Percentiles rank a stretch among this genome's conserved stretches.
phyloP scores from a whole-genome alignment of 139 green algal genomes.

The Haematococcus lacustris region DNA sequence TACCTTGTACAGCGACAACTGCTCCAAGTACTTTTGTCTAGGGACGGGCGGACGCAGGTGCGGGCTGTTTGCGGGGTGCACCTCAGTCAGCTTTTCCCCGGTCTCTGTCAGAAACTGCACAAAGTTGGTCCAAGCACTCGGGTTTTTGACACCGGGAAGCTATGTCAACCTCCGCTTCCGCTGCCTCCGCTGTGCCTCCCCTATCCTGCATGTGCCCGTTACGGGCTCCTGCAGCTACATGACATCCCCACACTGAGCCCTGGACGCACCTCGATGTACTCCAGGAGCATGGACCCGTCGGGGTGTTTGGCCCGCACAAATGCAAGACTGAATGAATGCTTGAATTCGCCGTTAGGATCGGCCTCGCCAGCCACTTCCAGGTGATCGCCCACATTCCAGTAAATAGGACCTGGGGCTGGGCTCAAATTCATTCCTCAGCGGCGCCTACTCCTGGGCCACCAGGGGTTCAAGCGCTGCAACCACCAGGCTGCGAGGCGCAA shows the following conservation, averaged over 20 bases:
- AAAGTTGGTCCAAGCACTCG: not conserved
- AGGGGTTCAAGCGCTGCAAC: too few relatives aligned
- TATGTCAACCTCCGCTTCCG: not conserved
- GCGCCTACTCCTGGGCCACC: too few relatives aligned
- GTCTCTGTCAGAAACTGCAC: not conserved
- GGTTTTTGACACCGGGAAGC: not conserved
- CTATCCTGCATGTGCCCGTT: not conserved
- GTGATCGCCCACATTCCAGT: not conserved
- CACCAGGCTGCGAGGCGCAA: too few relatives aligned
- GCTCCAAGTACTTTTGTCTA: not conserved
- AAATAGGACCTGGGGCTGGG: not conserved
- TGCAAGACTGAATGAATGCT: not conserved
- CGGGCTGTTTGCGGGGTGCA: not conserved
- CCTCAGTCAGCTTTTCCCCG: slow-evolving; percentile 1
- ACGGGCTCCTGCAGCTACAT: not conserved
- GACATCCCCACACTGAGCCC: not conserved
- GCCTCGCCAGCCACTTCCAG: slow-evolving; percentile 1
- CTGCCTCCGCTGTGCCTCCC: not conserved
- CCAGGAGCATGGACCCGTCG: not conserved
- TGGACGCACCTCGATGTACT: not conserved
- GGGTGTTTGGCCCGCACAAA: not conserved
- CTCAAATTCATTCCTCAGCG: too few relatives aligned
- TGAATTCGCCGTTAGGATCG: not conserved
- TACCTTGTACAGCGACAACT: not conserved
- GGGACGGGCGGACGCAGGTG: slow-evolving; percentile 2